Evolutionary conservation across 1,139 yeast genomes (phyloP).

Genomic region (Chernovozyma sophiae-reginae): DNA sequence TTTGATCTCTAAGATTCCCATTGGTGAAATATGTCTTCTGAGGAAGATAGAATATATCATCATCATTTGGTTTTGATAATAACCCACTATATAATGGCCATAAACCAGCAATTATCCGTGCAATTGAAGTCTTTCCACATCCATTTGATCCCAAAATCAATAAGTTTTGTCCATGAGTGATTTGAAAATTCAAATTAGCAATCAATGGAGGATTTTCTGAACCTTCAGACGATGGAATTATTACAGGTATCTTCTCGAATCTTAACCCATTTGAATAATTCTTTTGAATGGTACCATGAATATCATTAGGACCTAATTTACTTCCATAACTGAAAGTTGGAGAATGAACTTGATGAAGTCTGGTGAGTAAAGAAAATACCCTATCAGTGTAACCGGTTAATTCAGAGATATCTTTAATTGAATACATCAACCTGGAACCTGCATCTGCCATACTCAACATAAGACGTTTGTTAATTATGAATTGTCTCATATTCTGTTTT

Average conservation of each 20-base stretch:
- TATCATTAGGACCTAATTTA: constrained; percentile 48
- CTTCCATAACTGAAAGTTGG: constrained; percentile 61
- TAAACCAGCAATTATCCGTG: constrained; percentile 78
- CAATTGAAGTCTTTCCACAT: constrained; percentile 84
- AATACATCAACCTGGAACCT: constrained; percentile 93
- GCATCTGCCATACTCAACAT: constrained; percentile 94
- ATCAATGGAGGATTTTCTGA: constrained; percentile 53
- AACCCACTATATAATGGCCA: constrained; percentile 91
- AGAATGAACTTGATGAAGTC: constrained; percentile 81
- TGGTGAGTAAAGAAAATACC: constrained; percentile 69
- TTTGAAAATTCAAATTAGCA: constrained; percentile 54
- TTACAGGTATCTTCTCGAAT: constrained; percentile 77
- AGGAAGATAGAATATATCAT: constrained; percentile 71
- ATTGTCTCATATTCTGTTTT: constrained; percentile 70
- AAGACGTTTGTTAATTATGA: constrained; percentile 83
- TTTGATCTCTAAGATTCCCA: constrained; percentile 83
- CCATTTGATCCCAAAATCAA: constrained; percentile 86
- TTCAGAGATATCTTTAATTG: constrained; percentile 88
- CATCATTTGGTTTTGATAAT: constrained; percentile 72
- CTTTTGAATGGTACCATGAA: constrained; percentile 77
- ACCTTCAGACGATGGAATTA: constrained; percentile 67
- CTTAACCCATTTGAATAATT: constrained; percentile 71
- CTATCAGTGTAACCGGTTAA: constrained; percentile 89
- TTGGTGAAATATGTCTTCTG: constrained; percentile 76
- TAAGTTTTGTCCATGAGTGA: constrained; percentile 66